Conservation (phyloP, 2,329 filamentous ascomycete species). For the Emmonsia crescens region DNA sequence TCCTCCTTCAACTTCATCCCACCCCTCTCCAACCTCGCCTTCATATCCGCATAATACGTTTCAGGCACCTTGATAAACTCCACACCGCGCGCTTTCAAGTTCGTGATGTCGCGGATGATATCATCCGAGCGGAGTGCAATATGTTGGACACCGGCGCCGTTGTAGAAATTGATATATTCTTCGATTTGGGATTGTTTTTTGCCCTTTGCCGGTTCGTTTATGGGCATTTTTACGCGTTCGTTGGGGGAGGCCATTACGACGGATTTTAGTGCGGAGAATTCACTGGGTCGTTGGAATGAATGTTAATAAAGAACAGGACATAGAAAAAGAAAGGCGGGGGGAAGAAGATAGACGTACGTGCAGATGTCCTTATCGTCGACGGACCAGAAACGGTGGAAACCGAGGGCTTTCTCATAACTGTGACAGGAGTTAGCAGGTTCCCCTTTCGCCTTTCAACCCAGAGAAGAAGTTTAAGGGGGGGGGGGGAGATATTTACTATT, state of each 20-base stretch:
- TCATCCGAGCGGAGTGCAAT: slow-evolving; percentile 75
- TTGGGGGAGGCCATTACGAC: slow-evolving; percentile 84
- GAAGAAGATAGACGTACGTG: slow-evolving; percentile 40
- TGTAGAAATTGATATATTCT: slow-evolving; percentile 84
- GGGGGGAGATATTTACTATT: slow-evolving; percentile 39
- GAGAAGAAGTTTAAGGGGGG: background rate
- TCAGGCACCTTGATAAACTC: slow-evolving; percentile 84
- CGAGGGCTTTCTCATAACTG: slow-evolving; percentile 77
- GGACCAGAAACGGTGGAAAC: slow-evolving; percentile 95
- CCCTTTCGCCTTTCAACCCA: too few relatives aligned
- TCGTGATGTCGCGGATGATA: slow-evolving; percentile 66
- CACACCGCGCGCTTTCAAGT: slow-evolving; percentile 73
- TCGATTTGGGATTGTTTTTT: slow-evolving; percentile 93
- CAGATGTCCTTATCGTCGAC: slow-evolving; percentile 89
- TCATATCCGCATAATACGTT: slow-evolving; percentile 78
- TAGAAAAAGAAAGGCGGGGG: background rate
- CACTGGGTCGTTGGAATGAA: slow-evolving; percentile 26
- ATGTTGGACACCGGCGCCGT: slow-evolving; percentile 83
- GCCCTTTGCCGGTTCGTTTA: slow-evolving; percentile 86
- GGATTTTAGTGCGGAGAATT: slow-evolving; percentile 77
- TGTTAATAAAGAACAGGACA: too few relatives aligned
- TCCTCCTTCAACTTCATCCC: slow-evolving; percentile 60
- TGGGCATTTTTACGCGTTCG: slow-evolving; percentile 90
- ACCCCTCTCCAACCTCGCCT: slow-evolving; percentile 55
- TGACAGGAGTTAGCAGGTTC: background rate